Evolutionary conservation across 177 flowering plant genomes (phyloP), one percentile per base, ranked within the genome.

Genomic region (Telopea speciosissima): DNA sequence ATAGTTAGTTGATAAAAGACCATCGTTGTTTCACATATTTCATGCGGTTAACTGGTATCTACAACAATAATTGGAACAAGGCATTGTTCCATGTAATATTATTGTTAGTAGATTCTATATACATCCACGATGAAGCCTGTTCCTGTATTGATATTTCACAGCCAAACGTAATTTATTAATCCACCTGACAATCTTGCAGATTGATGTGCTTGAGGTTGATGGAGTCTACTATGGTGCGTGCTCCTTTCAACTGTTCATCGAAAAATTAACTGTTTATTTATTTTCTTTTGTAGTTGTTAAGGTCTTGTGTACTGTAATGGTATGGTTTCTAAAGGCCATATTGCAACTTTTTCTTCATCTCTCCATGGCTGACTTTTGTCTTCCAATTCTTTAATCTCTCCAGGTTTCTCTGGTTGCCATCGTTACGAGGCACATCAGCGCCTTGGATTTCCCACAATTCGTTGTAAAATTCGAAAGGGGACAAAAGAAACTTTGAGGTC

Each of bases 361-460:
- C 54, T 16, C 12, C 19, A 11, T 45, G 16, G 17, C 54, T 45
- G 19, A n/a, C 3, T 13, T 56, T 56, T 66, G 44, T 31, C 44
- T 22, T 14, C 44, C 19, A 8, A 36, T 44, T 23, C 25, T 63
- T 60, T 26, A 26, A 26, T 26, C 31, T 24, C 16, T 56, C 26
- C 33, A 92, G 99, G 99, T 68, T 95, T 95, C 79, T 95, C 99
- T 16, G 97, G 99, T 60, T 95, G 97, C 70, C 99, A 95, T 54
- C 87, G 97, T 1, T 95, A 81, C 42, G 97, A 95, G 75, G 97
- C 97, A 79, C 99, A 95, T 73, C 97, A 95, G 77, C 86, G 80
- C 56, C 87, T 95, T 24, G 97, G 97, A 2, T 89, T 92, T 22
- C 97, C 91, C 24, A 90, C 92, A 45, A 95, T 95, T 62, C 91